Evolutionary conservation across 805 yeast species (phyloP), one percentile per base, ranked within the genome.

Genomic region (Blastobotrys mokoenaii): DNA sequence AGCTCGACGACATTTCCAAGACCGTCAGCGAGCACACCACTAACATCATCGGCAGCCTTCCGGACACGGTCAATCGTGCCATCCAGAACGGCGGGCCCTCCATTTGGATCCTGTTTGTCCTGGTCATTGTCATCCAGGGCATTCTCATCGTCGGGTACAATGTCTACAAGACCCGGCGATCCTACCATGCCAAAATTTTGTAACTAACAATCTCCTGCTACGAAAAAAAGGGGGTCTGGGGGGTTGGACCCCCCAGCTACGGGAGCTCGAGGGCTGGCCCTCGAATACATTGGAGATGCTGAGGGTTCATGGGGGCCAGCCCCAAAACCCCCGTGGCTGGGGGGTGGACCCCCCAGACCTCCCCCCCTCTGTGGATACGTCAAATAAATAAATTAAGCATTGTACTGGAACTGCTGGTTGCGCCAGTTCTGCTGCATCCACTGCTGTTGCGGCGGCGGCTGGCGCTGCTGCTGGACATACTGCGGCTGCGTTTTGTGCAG

Each of bases 121-220:
- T 57, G 12, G 46, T 57, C 29, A 44, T 59, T 27, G 40, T 48
- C 16, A 48, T 57, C 8, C 59, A 57, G 46, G 55, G 53, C 18
- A 58, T 57, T 16, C 31, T 60, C 17, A 46, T 51, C 12, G 59
- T 50, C 14, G 66, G 61, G 2, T 60, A 59, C 52, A 49, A 54
- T 35, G 46, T 54, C 22, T 62, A 61, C 54, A 59, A 55, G 44
- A 54, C 53, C 17, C 48, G 54, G 27, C 46, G 51, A 17, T 52
- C 54, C 14, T 51, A 51, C 42, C 58, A 54, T 40, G 53, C 43
- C 10, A 54, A 54, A 45, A 46, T 52, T 27, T 39, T 51, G 29
- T 52, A 41, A 35, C n/a, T n/a, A n/a, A n/a, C n/a, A n/a, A n/a
- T n/a, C 16, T 6, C 16, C 38, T 15, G 11, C 22, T 16, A n/a